Base-by-base conservation (phyloP, 495 filamentous ascomycete species). In the Platismatia glauca region DNA sequence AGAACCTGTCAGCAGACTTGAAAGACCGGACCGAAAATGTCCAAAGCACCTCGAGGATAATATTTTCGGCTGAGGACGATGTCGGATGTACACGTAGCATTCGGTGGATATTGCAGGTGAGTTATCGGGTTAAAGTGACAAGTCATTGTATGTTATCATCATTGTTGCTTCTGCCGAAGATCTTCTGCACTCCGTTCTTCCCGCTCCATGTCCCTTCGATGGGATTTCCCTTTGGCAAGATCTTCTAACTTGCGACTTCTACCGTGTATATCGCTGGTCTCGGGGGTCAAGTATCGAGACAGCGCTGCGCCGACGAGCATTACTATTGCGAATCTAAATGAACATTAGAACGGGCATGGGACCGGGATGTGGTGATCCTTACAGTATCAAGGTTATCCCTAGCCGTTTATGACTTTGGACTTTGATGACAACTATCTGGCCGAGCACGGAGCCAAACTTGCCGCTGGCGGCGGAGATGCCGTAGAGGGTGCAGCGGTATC, bases 381-480 rank as follows among this genome's bases (percentile, higher is more conserved):
- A 67, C 65, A 39, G 39, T 33, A 67, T 64, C 31, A 67, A n/a
- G 18, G 58, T 60, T 13, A 52, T 37, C 8, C 65, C 65, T 13
- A 67, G 43, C 11, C 57, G 39, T 46, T 22, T 61, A 12, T 60
- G 15, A 11, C 33, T 60, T 37, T 35, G 44, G 13, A 64, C 61
- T 55, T 64, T 74, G 3, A 72, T 73, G 22, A 80, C 78, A 66
- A 84, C 75, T 44, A 81, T 60, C 60, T 83, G 80, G 46, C 82
- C 79, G 33, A 84, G 72, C 53, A 86, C 79, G 24, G 81, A 81
- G 55, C 82, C 84, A 48, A 85, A 67, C 66, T 85, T 85, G 57
- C 84, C 84, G 8, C 73, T 59, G 1, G 73, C 83, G 31, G 82
- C 83, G 59, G 75, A 76, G 62, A 86, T 68, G 38, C 82, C 82